Evolutionary conservation across 805 yeast species (phyloP).

Genomic region (Vanderwaltozyma tropicalis): DNA sequence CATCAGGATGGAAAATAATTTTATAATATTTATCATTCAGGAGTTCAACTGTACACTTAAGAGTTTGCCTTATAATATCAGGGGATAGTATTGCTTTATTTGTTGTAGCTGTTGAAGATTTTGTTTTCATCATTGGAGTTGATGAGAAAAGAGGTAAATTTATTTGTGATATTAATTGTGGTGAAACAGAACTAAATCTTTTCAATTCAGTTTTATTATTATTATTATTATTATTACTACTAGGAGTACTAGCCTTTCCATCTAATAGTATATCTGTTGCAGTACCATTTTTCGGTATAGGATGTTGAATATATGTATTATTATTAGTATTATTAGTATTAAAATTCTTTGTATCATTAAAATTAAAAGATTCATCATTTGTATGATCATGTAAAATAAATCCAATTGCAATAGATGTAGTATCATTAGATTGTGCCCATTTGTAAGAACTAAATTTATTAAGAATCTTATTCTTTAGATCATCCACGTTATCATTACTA

Average conservation of each 20-base stretch:
- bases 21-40: constrained; percentile 4
- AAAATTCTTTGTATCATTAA: not conserved
- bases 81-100: not conserved
- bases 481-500: constrained; percentile 65
- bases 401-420: constrained; percentile 61
- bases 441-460: constrained; percentile 43
- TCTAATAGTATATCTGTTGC: not conserved
- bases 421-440: constrained; percentile 46
- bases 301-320: not conserved
- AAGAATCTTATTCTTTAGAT: constrained; percentile 57
- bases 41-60: constrained; percentile 9
- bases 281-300: not conserved
- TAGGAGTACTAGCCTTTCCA: not conserved
- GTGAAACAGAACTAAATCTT: not conserved
- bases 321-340: not conserved
- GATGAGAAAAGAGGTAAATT: not conserved
- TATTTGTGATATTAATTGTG: not conserved
- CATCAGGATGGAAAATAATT: constrained; percentile 23
- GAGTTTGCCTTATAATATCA: not conserved
- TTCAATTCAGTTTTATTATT: not conserved
- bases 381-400: constrained; percentile 17
- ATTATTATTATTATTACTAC: not conserved
- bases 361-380: not conserved
- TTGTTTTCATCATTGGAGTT: not conserved
- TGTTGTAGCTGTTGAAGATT: too few relatives aligned